These are phyloP conservation scores for Themeda triandra DNA, from an alignment of 176 grass and related monocot species.

Conservation along the genomic window DNA sequence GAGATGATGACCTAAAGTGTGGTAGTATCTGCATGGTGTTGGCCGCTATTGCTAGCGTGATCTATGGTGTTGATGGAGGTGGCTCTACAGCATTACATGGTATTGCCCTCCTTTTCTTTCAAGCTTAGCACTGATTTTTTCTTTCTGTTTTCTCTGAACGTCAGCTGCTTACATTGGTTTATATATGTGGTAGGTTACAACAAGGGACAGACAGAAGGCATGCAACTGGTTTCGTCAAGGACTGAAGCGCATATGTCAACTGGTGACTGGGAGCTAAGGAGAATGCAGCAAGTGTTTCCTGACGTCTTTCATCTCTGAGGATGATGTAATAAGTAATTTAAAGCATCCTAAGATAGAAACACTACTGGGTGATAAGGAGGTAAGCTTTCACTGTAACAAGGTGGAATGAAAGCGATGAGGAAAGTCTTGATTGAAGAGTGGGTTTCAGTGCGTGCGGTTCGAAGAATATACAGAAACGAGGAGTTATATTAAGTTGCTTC, in stretches of 20 bases:
- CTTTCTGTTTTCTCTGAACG: not conserved
- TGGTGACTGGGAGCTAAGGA: no score
- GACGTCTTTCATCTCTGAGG: no score
- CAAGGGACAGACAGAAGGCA: not conserved
- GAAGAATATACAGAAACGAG: no score
- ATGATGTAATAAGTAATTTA: no score
- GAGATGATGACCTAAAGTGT: not conserved
- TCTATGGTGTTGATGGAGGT: not conserved
- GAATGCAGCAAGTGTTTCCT: no score
- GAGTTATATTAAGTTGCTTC: no score
- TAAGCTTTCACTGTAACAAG: no score
- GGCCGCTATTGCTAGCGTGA: not conserved
- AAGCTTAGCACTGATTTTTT: not conserved
- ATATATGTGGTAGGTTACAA: not conserved
- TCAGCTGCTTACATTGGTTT: conserved; percentile 19
- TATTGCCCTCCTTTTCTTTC: not conserved
- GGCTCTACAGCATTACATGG: not conserved
- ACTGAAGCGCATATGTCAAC: conserved; percentile 2
- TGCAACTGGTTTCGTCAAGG: not conserved
- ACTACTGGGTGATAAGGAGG: no score
- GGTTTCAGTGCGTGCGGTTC: no score
- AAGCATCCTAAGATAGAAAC: no score
- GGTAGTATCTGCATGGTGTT: not conserved
- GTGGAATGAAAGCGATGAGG: no score
- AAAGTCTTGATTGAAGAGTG: no score